Evolutionary conservation across 352 stramenopile genomes (phyloP).

Genomic region (Globisporangium takayamanum): DNA sequence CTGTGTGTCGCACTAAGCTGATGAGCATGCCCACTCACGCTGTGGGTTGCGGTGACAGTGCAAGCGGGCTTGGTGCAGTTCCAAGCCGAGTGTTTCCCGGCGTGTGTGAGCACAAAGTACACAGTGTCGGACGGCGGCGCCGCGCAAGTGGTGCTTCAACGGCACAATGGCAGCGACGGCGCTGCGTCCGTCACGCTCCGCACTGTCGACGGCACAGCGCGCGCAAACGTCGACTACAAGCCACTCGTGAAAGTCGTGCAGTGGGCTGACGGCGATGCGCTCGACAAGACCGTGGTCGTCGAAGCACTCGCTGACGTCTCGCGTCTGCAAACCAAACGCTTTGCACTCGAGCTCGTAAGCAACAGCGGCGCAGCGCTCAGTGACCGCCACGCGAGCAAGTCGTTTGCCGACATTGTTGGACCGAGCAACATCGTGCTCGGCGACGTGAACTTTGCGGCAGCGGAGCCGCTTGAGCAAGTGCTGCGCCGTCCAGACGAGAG

Average conservation of each 20-base stretch:
- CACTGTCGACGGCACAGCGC: slow-evolving; percentile 39
- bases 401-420: slow-evolving; percentile 38
- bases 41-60: slow-evolving; percentile 6
- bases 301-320: slow-evolving; percentile 26
- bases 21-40: not conserved
- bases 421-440: slow-evolving; percentile 30
- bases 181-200: slow-evolving; percentile 31
- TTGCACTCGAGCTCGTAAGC: slow-evolving; percentile 32
- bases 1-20: no score
- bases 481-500: slow-evolving; percentile 32
- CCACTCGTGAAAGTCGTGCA: slow-evolving; percentile 23
- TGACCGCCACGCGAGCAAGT: slow-evolving; percentile 21
- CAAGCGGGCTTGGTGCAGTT: slow-evolving; percentile 50
- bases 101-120: slow-evolving; percentile 44
- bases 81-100: slow-evolving; percentile 58
- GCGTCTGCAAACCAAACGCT: slow-evolving; percentile 20
- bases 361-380: slow-evolving; percentile 19
- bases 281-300: slow-evolving; percentile 44
- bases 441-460: slow-evolving; percentile 48
- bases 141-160: slow-evolving; percentile 43
- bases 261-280: slow-evolving; percentile 50
- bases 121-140: slow-evolving; percentile 35
- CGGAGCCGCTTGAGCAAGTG: slow-evolving; percentile 24
- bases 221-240: slow-evolving; percentile 45
- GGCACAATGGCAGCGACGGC: slow-evolving; percentile 46